Evolutionary conservation across 1,139 yeast species (phyloP).

Genomic region (Lodderomyces margitis): DNA sequence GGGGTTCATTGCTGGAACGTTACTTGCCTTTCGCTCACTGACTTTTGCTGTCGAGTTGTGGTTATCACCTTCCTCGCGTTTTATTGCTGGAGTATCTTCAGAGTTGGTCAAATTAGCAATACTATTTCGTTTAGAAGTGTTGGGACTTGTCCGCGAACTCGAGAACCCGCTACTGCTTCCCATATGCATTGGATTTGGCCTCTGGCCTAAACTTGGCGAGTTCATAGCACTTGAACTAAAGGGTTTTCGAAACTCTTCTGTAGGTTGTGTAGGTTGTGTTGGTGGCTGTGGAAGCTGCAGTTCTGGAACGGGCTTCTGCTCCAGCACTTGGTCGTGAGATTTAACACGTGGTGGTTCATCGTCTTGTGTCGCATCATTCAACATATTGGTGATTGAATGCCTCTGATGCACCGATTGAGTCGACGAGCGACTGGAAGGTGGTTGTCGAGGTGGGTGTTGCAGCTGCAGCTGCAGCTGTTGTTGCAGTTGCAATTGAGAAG

Average conservation of each 20-base stretch:
- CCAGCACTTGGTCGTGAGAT: neutral
- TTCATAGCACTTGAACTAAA: constrained; percentile 7
- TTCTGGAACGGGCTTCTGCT: neutral
- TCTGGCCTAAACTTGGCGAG: constrained; percentile 8
- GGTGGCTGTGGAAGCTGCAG: constrained; percentile 1
- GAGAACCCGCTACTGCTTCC: constrained; percentile 7
- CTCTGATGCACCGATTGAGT: constrained; percentile 21
- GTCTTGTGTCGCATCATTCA: constrained; percentile 22
- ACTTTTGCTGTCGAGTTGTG: neutral
- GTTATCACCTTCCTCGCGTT: constrained; percentile 1
- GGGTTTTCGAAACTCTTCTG: constrained; percentile 12
- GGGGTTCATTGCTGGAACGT: neutral
- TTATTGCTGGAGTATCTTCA: neutral
- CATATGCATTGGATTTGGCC: constrained; percentile 5
- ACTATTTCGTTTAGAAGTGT: constrained; percentile 32
- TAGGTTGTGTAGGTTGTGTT: constrained; percentile 3
- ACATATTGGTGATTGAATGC: constrained; percentile 30
- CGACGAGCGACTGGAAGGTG: constrained; percentile 5
- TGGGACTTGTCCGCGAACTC: constrained; percentile 10
- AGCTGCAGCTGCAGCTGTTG: constrained; percentile 6
- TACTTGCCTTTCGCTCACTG: constrained; percentile 1
- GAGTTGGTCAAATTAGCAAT: constrained; percentile 38
- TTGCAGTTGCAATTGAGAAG: constrained; percentile 4
- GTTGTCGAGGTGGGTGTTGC: constrained; percentile 2
- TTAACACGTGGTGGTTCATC: constrained; percentile 9